Base-by-base conservation (phyloP, 108 stramenopile genomes). In the Hondaea fermentalgiana region DNA sequence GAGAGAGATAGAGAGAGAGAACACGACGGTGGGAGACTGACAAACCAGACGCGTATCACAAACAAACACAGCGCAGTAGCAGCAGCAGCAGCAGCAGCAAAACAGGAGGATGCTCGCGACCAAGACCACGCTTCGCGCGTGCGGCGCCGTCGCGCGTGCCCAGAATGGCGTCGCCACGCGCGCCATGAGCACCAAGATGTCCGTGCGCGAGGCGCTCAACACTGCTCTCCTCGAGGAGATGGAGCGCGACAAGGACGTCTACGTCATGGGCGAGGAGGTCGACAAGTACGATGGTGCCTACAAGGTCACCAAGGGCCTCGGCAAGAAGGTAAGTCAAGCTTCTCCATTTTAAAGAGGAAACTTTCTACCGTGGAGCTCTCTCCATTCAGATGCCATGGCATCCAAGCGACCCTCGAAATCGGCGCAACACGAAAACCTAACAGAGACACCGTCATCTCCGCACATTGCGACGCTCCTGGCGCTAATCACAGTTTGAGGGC, bases 281-380 rank as follows among this genome's bases (percentile, higher is more conserved):
- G 99, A 98, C 5, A 97, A 99, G 93, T 99, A 99, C 91, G 96
- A 99, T 90, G 99, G 99, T 35, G 99, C 99, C 87, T 99, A 99
- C 97, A 99, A 99, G 95, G 97, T 99, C 49, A 97, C 96, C 23
- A 92, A 92, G 89, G 93, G 93, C 3, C 89, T 89, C 28, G 51
- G 44, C 5, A 51, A 88, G 53, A 88, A 88, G 51, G 83, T n/a
- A 14, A 58, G 90, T 44, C 25, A 35, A 35, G 35, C 35, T 35
- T 35, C 35, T 0, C 35, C 35, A 0, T 35, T 35, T 1, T 1
- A 35, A 35, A 2, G n/a, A 35, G 35, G 35, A 35, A 35, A 35
- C 2, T 35, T 35, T 35, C 35, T 0, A 0, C 35, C 0, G 35
- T 0, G 35, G 35, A 35, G 35, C 35, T 35, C 2, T 35, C 0